A percentile compares a stretch with the other conserved stretches of the same genome.
These are phyloP conservation scores for Lactifluus echinatus DNA, from an alignment of 768 basidiomycete genomes.

Conservation along the genomic window DNA sequence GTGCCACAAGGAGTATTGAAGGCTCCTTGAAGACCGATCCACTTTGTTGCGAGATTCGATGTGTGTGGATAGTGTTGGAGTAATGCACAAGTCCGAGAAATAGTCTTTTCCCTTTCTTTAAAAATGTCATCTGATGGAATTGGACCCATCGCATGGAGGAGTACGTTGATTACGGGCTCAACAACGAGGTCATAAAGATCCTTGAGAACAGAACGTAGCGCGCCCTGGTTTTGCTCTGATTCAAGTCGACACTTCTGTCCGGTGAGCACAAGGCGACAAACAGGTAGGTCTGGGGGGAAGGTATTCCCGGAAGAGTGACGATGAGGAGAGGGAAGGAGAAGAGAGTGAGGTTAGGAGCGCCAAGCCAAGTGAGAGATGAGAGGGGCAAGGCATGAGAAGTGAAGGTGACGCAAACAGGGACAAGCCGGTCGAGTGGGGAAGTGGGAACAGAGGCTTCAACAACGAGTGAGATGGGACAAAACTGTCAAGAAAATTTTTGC, in stretches of 20 bases:
- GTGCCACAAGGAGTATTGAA: not conserved
- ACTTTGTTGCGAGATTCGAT: not conserved
- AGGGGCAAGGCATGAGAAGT: no score
- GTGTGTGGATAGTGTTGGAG: not conserved
- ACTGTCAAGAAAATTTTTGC: no score
- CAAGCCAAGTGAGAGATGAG: no score
- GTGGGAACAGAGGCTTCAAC: no score
- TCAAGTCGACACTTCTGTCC: not conserved
- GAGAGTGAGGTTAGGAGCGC: no score
- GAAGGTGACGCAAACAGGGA: no score
- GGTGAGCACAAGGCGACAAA: not conserved
- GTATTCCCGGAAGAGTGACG: no score
- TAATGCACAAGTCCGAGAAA: constrained; percentile 6
- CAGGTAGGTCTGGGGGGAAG: no score
- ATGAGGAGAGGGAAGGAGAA: no score
- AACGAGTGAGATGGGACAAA: no score
- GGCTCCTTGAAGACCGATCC: not conserved
- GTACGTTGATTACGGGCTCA: not conserved
- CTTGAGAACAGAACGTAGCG: not conserved
- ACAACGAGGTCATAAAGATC: constrained; percentile 1
- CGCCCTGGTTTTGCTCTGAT: not conserved
- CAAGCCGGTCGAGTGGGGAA: no score
- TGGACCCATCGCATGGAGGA: constrained; percentile 1
- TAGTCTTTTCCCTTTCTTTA: not conserved
- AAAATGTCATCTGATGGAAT: not conserved